Conservation (phyloP, 352 stramenopile species). For the Pythium folliculosum region DNA sequence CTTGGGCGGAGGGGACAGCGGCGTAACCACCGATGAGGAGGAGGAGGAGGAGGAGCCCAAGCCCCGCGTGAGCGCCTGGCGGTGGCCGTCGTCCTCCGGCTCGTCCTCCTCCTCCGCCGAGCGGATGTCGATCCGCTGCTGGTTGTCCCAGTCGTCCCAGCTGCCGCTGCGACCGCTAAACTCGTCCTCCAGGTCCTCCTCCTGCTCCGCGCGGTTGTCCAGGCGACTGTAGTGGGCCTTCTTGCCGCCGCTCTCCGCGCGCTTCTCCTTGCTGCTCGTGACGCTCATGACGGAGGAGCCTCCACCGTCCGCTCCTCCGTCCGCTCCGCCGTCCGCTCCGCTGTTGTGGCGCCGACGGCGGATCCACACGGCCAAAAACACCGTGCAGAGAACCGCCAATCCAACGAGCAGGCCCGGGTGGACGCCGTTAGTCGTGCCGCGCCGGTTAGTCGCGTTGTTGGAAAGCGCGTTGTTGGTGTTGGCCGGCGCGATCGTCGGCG, state of each 20-base stretch:
- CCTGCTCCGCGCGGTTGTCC: constrained; percentile 47
- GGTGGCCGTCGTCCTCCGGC: constrained; percentile 13
- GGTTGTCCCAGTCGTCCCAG: constrained; percentile 76
- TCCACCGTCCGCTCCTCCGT: not conserved
- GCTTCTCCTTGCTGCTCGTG: constrained; percentile 22
- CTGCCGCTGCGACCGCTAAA: constrained; percentile 42
- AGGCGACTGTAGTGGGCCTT: constrained; percentile 75
- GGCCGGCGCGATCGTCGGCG: not conserved
- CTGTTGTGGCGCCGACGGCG: constrained; percentile 12
- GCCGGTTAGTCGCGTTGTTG: constrained; percentile 9
- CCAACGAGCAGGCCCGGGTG: constrained; percentile 15
- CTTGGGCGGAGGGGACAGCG: constrained; percentile 15
- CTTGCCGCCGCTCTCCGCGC: not conserved
- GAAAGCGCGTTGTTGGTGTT: constrained; percentile 15
- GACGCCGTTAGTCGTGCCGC: constrained; percentile 11
- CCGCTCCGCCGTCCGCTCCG: constrained; percentile 6
- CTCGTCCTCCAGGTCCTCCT: constrained; percentile 47
- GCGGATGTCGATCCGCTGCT: constrained; percentile 14
- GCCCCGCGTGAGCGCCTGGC: constrained; percentile 22
- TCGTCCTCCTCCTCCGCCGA: constrained; percentile 16
- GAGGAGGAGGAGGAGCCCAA: constrained; percentile 37
- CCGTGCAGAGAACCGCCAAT: constrained; percentile 18
- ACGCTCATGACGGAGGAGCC: constrained; percentile 17
- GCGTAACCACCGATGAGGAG: constrained; percentile 9
- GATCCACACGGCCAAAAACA: constrained; percentile 27